Evolutionary conservation across 2,329 filamentous ascomycete species (phyloP).

Genomic region (Teratosphaeria gauchensis): DNA sequence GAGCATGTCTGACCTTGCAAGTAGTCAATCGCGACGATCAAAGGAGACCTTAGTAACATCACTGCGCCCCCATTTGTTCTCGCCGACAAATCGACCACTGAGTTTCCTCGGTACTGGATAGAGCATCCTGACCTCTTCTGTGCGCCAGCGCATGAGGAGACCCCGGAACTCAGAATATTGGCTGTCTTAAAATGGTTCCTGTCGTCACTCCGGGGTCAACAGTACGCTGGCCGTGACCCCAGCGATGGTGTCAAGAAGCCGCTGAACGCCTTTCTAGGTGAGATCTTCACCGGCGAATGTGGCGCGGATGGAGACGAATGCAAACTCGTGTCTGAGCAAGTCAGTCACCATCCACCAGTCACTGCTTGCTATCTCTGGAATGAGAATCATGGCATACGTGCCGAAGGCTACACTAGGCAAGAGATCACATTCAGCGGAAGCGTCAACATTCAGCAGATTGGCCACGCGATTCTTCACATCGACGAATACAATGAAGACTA

Average conservation of each 20-base stretch:
- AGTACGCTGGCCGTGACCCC: conserved; percentile 36
- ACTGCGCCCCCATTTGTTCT: conserved; percentile 39
- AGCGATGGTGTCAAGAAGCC: conserved; percentile 41
- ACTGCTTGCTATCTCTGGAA: conserved; percentile 41
- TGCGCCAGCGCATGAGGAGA: conserved; percentile 32
- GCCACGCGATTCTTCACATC: conserved; percentile 35
- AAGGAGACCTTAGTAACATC: conserved; percentile 37
- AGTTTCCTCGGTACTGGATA: conserved; percentile 39
- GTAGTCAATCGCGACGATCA: conserved; percentile 35
- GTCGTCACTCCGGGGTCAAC: conserved; percentile 37
- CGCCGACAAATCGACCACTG: conserved; percentile 35
- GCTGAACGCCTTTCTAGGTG: conserved; percentile 41
- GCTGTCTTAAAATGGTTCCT: conserved; percentile 43
- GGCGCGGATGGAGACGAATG: conserved; percentile 30
- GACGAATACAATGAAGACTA: conserved; percentile 37
- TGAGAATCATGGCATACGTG: conserved; percentile 32
- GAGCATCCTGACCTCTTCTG: conserved; percentile 38
- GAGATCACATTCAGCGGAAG: conserved; percentile 37
- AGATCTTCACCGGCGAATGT: conserved; percentile 36
- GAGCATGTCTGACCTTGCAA: neutral
- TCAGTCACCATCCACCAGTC: conserved; percentile 38
- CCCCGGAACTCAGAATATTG: conserved; percentile 33
- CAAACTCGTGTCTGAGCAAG: conserved; percentile 35
- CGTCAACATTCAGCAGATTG: conserved; percentile 38
- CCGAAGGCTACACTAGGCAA: conserved; percentile 38